Evolutionary conservation across 495 filamentous ascomycete species (phyloP).

Genomic region (Aspergillus ellipticus): DNA sequence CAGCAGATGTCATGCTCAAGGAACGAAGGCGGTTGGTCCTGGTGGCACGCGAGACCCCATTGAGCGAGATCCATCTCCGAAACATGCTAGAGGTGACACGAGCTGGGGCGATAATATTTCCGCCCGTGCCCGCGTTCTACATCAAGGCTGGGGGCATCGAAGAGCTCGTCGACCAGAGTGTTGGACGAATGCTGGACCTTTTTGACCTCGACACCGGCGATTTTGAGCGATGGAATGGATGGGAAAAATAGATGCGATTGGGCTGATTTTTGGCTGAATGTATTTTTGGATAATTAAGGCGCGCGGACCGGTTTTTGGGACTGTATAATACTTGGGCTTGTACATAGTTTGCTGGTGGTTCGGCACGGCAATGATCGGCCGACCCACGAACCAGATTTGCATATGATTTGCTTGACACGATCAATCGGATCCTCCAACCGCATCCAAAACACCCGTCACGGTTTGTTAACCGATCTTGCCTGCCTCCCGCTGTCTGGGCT

Average conservation of each 20-base stretch:
- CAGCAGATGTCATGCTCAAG: constrained; percentile 46
- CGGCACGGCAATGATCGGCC: neutral
- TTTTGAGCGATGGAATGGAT: constrained; percentile 41
- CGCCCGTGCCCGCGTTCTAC: constrained; percentile 43
- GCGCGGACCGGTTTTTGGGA: neutral
- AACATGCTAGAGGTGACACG: constrained; percentile 42
- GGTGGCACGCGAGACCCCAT: constrained; percentile 40
- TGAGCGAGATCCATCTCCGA: constrained; percentile 43
- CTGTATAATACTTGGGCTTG: neutral
- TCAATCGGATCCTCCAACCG: no score
- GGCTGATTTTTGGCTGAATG: neutral
- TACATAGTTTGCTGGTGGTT: neutral
- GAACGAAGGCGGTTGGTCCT: constrained; percentile 40
- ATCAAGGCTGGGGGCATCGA: constrained; percentile 31
- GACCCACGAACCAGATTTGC: no score
- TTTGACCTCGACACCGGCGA: constrained; percentile 41
- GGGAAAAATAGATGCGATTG: constrained; percentile 21
- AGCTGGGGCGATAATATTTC: constrained; percentile 39
- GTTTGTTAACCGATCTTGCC: no score
- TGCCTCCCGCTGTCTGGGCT: no score
- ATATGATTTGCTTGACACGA: no score
- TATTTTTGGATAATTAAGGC: neutral
- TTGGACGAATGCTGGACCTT: constrained; percentile 44
- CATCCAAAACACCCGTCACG: no score
- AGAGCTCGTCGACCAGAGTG: constrained; percentile 40